Evolutionary conservation across 1,139 yeast genomes (phyloP).

Genomic region (Pichia sp.): DNA sequence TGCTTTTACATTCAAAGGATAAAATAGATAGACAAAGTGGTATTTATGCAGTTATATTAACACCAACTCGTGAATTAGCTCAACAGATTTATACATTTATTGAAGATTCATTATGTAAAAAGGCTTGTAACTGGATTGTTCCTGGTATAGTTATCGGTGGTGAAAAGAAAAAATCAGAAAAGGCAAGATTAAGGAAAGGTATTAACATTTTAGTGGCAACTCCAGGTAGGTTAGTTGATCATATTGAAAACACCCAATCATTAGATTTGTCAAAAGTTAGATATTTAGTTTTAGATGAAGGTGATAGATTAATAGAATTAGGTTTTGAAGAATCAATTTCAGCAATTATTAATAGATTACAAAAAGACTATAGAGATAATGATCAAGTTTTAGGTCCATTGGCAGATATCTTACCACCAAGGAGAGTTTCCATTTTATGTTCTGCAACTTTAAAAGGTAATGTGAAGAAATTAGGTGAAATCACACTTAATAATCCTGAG

Average conservation of each 20-base stretch:
- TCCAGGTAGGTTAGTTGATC: conserved; percentile 89
- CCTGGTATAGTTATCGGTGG: conserved; percentile 96
- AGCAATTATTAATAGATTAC: conserved; percentile 58
- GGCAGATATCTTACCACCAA: conserved; percentile 57
- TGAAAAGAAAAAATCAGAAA: conserved; percentile 87
- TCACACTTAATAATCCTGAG: conserved; percentile 40
- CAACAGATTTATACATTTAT: conserved; percentile 83
- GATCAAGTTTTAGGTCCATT: conserved; percentile 30
- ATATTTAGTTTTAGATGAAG: conserved; percentile 88
- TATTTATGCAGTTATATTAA: conserved; percentile 74
- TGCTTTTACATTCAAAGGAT: conserved; percentile 50
- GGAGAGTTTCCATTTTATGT: conserved; percentile 75
- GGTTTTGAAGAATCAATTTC: conserved; percentile 93
- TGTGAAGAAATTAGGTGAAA: conserved; percentile 73
- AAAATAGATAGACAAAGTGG: conserved; percentile 66
- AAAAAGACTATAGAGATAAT: conserved; percentile 37
- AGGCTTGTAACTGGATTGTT: conserved; percentile 68
- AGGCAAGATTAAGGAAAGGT: conserved; percentile 85
- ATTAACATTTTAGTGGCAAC: conserved; percentile 85
- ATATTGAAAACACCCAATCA: conserved; percentile 77
- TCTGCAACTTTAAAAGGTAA: conserved; percentile 88
- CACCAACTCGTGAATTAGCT: conserved; percentile 93
- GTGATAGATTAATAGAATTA: conserved; percentile 87
- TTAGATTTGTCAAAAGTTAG: conserved; percentile 67
- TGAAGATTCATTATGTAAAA: conserved; percentile 52